These are phyloP conservation scores for Sphaerosporella brunnea DNA, from an alignment of 495 filamentous ascomycete species.

Conservation along the genomic window DNA sequence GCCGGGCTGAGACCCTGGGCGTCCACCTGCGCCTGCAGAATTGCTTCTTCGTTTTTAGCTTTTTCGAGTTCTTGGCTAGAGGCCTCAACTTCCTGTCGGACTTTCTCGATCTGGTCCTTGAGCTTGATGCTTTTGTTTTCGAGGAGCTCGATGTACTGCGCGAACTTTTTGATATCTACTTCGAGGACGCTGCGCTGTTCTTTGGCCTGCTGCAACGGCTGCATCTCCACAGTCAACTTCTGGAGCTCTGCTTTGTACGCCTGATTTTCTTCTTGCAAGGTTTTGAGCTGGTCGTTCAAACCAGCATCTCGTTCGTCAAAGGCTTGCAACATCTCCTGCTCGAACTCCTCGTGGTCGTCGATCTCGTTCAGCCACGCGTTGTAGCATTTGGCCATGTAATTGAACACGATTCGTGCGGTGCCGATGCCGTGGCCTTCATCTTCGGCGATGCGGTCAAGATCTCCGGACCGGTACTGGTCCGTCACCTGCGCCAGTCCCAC, in stretches of 20 bases:
- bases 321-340: conserved; percentile 69
- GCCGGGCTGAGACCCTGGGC: conserved; percentile 82
- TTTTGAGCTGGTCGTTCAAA: conserved; percentile 62
- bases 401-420: conserved; percentile 80
- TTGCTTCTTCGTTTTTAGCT: conserved; percentile 60
- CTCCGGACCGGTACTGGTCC: conserved; percentile 51
- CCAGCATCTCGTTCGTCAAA: conserved; percentile 68
- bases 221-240: conserved; percentile 64
- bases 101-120: conserved; percentile 28
- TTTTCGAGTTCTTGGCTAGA: conserved; percentile 57
- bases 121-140: conserved; percentile 43
- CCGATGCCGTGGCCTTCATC: conserved; percentile 60
- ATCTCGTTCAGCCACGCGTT: conserved; percentile 79
- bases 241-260: conserved; percentile 65
- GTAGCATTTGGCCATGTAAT: conserved; percentile 76
- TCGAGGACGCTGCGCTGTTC: conserved; percentile 73
- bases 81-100: conserved; percentile 65
- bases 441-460: conserved; percentile 71
- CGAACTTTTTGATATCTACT: conserved; percentile 79
- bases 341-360: conserved; percentile 70
- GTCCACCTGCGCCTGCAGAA: conserved; percentile 69
- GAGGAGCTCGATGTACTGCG: conserved; percentile 84
- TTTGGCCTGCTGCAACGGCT: conserved; percentile 65
- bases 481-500: conserved; percentile 91
- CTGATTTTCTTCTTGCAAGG: conserved; percentile 68